A percentile compares a stretch with the other conserved stretches of the same genome.
phyloP scores from a whole-genome alignment of 805 yeast genomes.

The Kuraishia cidri region DNA sequence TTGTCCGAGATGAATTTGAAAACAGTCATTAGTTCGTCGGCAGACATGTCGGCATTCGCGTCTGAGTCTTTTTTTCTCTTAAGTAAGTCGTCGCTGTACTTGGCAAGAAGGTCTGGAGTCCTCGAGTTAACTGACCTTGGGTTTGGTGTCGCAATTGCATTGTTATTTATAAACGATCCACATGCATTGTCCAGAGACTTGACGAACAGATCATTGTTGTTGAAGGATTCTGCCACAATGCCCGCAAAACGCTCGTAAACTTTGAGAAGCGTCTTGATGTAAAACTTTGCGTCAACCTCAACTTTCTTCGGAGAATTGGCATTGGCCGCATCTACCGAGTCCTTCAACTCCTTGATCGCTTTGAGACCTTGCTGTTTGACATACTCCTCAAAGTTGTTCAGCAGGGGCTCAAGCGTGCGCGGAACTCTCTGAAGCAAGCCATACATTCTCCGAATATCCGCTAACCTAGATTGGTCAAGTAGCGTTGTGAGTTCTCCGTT shows the following conservation, averaged over 20 bases:
- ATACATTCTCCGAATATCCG: slow-evolving; percentile 74
- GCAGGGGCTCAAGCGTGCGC: slow-evolving; percentile 68
- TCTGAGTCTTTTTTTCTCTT: slow-evolving; percentile 52
- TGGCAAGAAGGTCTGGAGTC: slow-evolving; percentile 89
- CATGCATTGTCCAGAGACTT: slow-evolving; percentile 89
- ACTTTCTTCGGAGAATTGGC: slow-evolving; percentile 5
- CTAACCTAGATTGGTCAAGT: slow-evolving; percentile 61
- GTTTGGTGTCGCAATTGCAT: slow-evolving; percentile 67
- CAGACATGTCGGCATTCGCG: slow-evolving; percentile 59
- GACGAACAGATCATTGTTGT: slow-evolving; percentile 67
- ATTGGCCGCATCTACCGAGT: slow-evolving; percentile 9
- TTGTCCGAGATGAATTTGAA: slow-evolving; percentile 87
- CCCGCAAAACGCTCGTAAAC: slow-evolving; percentile 61
- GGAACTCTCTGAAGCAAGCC: slow-evolving; percentile 70
- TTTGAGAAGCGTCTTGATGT: slow-evolving; percentile 66
- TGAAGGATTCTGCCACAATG: slow-evolving; percentile 61
- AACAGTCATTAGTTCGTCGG: slow-evolving; percentile 78
- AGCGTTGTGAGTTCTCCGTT: slow-evolving; percentile 71
- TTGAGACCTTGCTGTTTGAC: slow-evolving; percentile 57
- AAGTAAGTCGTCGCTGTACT: slow-evolving; percentile 77
- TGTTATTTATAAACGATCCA: slow-evolving; percentile 71
- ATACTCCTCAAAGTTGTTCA: slow-evolving; percentile 62
- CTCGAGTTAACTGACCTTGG: slow-evolving; percentile 50
- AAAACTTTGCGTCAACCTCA: slow-evolving; percentile 60
- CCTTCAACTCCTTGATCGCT: slow-evolving; percentile 49